Percentiles rank a stretch among this genome's conserved stretches.
phyloP scores from a whole-genome alignment of 1,284 basidiomycete genomes.

The Papiliotrema fonsecae region DNA sequence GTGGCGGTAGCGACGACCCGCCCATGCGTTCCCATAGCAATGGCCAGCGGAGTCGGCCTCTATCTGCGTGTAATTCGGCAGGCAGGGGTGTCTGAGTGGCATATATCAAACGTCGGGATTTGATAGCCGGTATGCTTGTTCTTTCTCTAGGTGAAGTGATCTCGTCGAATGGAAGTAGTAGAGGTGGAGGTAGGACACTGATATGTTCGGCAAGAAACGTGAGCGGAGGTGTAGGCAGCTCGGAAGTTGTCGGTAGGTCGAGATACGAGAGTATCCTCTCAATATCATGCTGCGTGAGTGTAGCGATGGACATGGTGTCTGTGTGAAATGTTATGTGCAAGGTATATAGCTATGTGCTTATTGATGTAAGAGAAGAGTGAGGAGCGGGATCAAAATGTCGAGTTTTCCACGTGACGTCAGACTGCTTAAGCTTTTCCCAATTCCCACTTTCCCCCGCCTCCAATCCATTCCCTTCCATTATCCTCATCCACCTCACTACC shows the following conservation, averaged over 20 bases:
- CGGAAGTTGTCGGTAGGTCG: conserved; percentile 13
- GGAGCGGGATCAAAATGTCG: conserved; percentile 18
- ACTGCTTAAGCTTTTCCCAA: conserved; percentile 1
- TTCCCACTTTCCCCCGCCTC: neutral
- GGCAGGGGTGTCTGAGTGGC: conserved; percentile 18
- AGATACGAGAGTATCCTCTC: conserved; percentile 25
- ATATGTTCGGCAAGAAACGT: conserved; percentile 27
- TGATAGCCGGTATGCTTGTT: conserved; percentile 28
- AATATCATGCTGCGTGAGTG: conserved; percentile 22
- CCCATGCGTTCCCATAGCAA: conserved; percentile 45
- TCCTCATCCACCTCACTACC: neutral
- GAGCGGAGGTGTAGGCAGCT: conserved; percentile 24
- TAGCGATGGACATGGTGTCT: conserved; percentile 3
- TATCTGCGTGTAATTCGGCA: conserved; percentile 15
- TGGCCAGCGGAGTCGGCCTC: conserved; percentile 40
- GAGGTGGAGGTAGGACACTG: conserved; percentile 19
- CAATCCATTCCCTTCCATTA: neutral
- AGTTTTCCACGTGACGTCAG: conserved; percentile 24
- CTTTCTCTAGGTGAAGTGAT: conserved; percentile 31
- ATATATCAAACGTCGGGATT: conserved; percentile 33
- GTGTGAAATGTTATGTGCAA: neutral
- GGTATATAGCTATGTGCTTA: neutral
- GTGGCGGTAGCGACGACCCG: conserved; percentile 19
- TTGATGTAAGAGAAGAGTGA: neutral
- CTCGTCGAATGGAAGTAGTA: conserved; percentile 22